Base-by-base conservation (phyloP, 257 asterid genomes). In the Fraxinus quadrangulata region DNA sequence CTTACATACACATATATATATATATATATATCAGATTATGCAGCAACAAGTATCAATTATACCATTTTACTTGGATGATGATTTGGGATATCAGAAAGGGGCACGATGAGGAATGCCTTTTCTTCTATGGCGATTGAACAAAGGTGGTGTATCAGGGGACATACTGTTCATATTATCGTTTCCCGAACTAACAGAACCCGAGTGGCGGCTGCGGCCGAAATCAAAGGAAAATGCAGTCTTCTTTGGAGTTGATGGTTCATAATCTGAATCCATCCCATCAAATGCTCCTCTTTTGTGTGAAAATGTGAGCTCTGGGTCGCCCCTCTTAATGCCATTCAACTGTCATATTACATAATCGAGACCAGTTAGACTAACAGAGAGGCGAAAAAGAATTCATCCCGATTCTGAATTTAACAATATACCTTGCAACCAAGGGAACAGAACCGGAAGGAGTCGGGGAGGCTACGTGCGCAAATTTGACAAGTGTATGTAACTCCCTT, bases 51-150 rank as follows among this genome's bases (percentile, higher is more conserved):
- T 63, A 63, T 24, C 2, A 24, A 63, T 8, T 61, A 61, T 21
- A 61, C 73, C 28, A 6, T 49, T 69, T 3, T 31, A 9, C 16
- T 3, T 23, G 6, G 26, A 21, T 0, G 5, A 31, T 19, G 54
- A 34, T 14, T 74, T 36, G 4, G 34, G 19, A 36, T 71, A 24
- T 88, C 73, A 91, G 36, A 91, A 88, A 0, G 97, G 97, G 31
- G 97, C 89, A 3, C 97, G 92, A 66, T 83, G 97, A 0, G 97
- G 97, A 37, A 87, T 70, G 67, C 97, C 96, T 72, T 92, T 92
- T 74, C 97, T 86, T 73, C 96, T 70, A 71, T 83, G 54, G 33
- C 86, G 91, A 63, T 80, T 88, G 81, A 77, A 83, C 40, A 80
- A 54, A 0, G 95, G 97, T 4, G 95, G 94, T 63, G 95, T 91